phyloP scores from a whole-genome alignment of 2,329 filamentous ascomycete species.

The Fusarium chlamydosporum region DNA sequence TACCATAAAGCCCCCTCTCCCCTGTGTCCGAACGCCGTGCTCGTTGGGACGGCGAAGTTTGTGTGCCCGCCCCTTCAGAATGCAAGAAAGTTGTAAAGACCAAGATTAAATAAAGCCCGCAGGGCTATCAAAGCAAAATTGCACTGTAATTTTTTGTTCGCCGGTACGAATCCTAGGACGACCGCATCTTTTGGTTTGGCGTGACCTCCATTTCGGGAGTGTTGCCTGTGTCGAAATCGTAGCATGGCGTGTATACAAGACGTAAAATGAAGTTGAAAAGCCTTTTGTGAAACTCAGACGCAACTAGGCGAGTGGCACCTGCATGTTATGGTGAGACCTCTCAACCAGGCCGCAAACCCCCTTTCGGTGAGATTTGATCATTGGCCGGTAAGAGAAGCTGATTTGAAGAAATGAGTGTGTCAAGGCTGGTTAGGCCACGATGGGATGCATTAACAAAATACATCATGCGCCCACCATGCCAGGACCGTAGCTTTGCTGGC shows the following conservation, averaged over 20 bases:
- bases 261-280: constrained; percentile 41
- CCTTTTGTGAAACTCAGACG: constrained; percentile 26
- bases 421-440: background rate
- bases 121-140: constrained; percentile 37
- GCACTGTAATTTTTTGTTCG: constrained; percentile 42
- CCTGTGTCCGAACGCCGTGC: constrained; percentile 55
- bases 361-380: constrained; percentile 32
- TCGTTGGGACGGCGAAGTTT: constrained; percentile 46
- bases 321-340: constrained; percentile 13
- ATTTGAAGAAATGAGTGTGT: constrained; percentile 15
- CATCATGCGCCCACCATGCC: constrained; percentile 70
- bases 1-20: constrained; percentile 39
- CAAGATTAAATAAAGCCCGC: constrained; percentile 40
- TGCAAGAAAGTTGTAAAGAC: constrained; percentile 41
- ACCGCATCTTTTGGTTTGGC: constrained; percentile 31
- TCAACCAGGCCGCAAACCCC: constrained; percentile 25
- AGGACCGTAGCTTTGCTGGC: constrained; percentile 69
- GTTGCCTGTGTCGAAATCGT: constrained; percentile 49
- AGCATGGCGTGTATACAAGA: constrained; percentile 51
- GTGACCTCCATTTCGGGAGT: constrained; percentile 27
- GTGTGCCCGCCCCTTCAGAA: constrained; percentile 45
- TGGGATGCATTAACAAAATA: constrained; percentile 1
- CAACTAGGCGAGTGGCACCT: constrained; percentile 25
- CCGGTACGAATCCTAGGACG: constrained; percentile 28
- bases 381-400: constrained; percentile 8